Conservation (phyloP, 306 rosid species). For the Rosa persica region DNA sequence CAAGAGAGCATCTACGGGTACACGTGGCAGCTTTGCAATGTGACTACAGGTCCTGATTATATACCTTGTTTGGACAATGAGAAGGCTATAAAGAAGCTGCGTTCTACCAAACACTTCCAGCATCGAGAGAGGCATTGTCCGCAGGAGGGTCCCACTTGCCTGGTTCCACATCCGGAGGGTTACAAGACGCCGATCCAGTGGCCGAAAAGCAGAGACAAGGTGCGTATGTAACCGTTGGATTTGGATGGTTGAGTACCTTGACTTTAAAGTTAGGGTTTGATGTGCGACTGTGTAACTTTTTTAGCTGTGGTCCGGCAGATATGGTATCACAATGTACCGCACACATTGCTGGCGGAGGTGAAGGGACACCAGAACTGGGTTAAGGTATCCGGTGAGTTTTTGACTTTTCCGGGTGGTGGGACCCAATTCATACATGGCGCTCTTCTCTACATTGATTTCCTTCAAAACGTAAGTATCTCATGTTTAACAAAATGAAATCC, state of each 20-base stretch:
- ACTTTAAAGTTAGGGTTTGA: neutral
- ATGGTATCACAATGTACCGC: constrained; percentile 88
- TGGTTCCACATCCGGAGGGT: constrained; percentile 60
- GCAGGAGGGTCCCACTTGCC: constrained; percentile 73
- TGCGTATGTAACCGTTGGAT: constrained; percentile 3
- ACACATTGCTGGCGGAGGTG: constrained; percentile 65
- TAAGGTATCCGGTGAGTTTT: constrained; percentile 79
- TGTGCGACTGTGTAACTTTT: neutral
- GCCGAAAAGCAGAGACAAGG: constrained; percentile 90
- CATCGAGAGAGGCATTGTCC: constrained; percentile 96
- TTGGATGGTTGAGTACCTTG: neutral
- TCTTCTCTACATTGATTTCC: constrained; percentile 79
- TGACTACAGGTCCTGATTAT: constrained; percentile 65
- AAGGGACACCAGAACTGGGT: constrained; percentile 99
- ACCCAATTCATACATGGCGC: constrained; percentile 95
- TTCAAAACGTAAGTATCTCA: constrained; percentile 52
- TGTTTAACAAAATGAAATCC: neutral
- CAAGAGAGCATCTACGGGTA: constrained; percentile 37
- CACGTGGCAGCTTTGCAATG: constrained; percentile 69
- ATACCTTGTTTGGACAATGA: constrained; percentile 93
- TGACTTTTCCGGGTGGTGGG: constrained; percentile 95
- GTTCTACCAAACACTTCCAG: constrained; percentile 56
- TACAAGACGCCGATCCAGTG: constrained; percentile 60
- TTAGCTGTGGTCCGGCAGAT: constrained; percentile 40
- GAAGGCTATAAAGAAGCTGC: constrained; percentile 55